Conservation (phyloP, 129 eudicot genomes). For the Deinandra increscens region DNA sequence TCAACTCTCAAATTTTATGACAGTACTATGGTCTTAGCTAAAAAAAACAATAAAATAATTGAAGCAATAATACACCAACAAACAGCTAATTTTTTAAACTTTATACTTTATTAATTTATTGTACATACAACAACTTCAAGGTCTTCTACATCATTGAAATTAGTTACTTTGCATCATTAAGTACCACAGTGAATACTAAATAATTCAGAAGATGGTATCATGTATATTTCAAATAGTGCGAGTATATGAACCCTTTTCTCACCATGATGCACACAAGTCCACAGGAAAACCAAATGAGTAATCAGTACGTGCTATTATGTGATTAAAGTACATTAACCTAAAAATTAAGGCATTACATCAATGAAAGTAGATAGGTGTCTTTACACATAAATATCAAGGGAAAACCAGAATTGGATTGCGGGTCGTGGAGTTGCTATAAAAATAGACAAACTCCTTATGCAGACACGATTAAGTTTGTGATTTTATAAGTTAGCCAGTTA, state of each 20-base stretch:
- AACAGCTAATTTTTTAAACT: not conserved
- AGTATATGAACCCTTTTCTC: conserved; percentile 23
- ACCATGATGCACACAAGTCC: conserved; percentile 99
- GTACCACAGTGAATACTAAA: not conserved
- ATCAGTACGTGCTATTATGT: conserved; percentile 81
- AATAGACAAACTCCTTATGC: conserved; percentile 3
- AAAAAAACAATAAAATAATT: conserved; percentile 5
- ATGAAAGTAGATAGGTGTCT: not conserved
- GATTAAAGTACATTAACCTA: conserved; percentile 89
- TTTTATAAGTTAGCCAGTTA: conserved; percentile 8
- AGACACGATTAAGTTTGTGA: not conserved
- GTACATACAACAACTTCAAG: not conserved
- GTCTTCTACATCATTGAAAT: not conserved
- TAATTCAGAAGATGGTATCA: conserved; percentile 3
- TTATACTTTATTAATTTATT: not conserved
- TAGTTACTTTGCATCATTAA: not conserved
- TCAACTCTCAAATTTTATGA: too few species aligned
- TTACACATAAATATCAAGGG: not conserved
- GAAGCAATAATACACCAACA: conserved; percentile 1
- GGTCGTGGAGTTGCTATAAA: conserved; percentile 12
- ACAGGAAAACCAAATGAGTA: conserved; percentile 96
- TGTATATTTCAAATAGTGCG: not conserved
- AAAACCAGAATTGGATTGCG: conserved; percentile 19
- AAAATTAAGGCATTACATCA: conserved; percentile 18
- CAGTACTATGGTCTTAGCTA: too few species aligned